These are phyloP conservation scores for Candida ascalaphidarum DNA, from an alignment of 805 yeast genomes.

Conservation along the genomic window DNA sequence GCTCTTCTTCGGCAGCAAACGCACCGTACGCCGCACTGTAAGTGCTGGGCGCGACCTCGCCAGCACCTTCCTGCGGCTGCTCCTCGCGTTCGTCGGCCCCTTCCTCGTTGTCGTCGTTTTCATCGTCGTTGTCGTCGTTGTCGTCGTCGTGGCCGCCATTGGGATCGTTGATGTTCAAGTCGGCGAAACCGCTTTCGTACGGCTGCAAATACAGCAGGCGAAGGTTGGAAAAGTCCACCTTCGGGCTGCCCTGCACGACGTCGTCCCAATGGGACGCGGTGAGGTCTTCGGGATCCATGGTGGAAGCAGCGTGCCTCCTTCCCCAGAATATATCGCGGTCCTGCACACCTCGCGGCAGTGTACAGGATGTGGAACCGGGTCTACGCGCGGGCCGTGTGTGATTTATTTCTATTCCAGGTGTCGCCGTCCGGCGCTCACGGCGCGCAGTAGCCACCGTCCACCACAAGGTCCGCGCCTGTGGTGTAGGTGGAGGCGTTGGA, in stretches of 20 bases:
- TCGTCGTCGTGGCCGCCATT: slow-evolving; percentile 9
- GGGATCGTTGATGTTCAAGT: slow-evolving; percentile 1
- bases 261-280: slow-evolving; percentile 60
- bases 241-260: slow-evolving; percentile 31
- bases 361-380: too few relatives aligned
- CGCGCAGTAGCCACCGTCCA: slow-evolving; percentile 38
- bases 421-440: slow-evolving; percentile 7
- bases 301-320: too few relatives aligned
- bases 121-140: slow-evolving; percentile 7
- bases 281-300: slow-evolving; percentile 41
- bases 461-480: slow-evolving; percentile 36
- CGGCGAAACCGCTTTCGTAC: slow-evolving; percentile 1
- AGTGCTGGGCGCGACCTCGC: not conserved
- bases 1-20: slow-evolving; percentile 12
- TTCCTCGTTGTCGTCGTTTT: slow-evolving; percentile 3
- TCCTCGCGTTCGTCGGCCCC: slow-evolving; percentile 1
- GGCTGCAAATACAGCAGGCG: not conserved
- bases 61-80: not conserved
- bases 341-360: too few relatives aligned
- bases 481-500: slow-evolving; percentile 35
- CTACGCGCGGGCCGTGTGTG: too few relatives aligned
- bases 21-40: not conserved
- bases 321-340: too few relatives aligned
- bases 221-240: slow-evolving; percentile 6
- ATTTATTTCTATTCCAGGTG: too few relatives aligned